Evolutionary conservation across 2,329 filamentous ascomycete genomes (phyloP).

Genomic region (Diaporthe citrichinensis): DNA sequence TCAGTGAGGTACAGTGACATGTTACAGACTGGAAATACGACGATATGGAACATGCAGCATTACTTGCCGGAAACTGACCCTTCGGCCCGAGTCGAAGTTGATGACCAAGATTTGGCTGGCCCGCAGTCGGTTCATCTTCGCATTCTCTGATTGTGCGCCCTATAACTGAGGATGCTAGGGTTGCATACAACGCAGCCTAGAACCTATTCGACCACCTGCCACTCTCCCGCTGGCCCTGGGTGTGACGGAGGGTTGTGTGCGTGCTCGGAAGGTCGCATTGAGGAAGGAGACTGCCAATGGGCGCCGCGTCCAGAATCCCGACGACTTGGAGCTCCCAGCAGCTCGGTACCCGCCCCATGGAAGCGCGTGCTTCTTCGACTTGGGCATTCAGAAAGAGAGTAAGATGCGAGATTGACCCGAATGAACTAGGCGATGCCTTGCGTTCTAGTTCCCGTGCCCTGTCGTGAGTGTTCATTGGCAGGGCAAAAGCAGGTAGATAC

Average conservation of each 20-base stretch:
- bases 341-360: background rate
- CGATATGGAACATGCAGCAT: constrained; percentile 16
- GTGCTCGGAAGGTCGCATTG: constrained; percentile 10
- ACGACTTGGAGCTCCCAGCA: background rate
- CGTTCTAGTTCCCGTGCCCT: background rate
- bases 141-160: background rate
- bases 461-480: constrained; percentile 4
- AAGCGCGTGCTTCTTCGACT: background rate
- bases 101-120: background rate
- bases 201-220: background rate
- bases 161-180: background rate
- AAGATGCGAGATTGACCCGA: background rate
- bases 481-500: background rate
- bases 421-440: background rate
- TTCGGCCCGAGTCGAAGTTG: background rate
- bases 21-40: constrained; percentile 34
- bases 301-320: background rate
- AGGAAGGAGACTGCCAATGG: constrained; percentile 7
- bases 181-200: constrained; percentile 4
- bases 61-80: background rate
- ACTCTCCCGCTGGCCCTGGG: background rate
- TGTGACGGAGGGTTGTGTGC: constrained; percentile 8
- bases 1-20: constrained; percentile 35
- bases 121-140: too few relatives aligned
- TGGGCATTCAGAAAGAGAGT: background rate